Evolutionary conservation across 169 alveolate species (phyloP), one percentile per base, ranked within the genome.

Genomic region (Hepatocystis sp.): DNA sequence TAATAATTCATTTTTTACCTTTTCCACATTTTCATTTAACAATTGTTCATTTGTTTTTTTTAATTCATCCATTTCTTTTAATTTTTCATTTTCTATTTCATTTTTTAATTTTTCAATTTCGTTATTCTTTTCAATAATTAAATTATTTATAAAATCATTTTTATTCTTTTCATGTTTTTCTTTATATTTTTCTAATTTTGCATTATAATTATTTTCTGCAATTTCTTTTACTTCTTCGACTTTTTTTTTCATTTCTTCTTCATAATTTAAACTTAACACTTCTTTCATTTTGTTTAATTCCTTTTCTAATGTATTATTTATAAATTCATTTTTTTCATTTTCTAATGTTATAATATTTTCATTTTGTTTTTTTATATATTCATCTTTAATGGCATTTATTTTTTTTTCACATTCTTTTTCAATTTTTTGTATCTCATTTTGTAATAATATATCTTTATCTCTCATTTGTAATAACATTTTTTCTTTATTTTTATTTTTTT

Each of bases 181-280:
- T 81, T 81, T 81, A 51, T 63, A 81, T 55, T 81, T 61, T 63
- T 81, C 89, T 8, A 81, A 53, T 32, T 49, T 81, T 2, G 39
- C 23, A 46, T 81, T 47, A 53, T 39, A 81, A 53, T 63, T 46
- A 27, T 19, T 27, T 46, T 81, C 68, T 1, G 84, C 84, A n/a
- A 36, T 52, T 17, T 63, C 36, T 49, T 27, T 64, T 23, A 81
- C 8, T 51, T 81, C 84, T 28, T 52, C 81, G 25, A 32, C 51
- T 36, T 10, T 40, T 7, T 36, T 36, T 36, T 10, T 36, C 10
- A 36, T 36, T 23, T 68, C 71, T 19, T 55, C 68, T 53, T 39
- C 46, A 52, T 53, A 32, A 34, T 68, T 55, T 17, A 2, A 11
- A 8, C 27, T 49, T 10, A 76, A 51, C 11, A 56, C 49, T 34